Evolutionary conservation across 176 grass and related monocot species (phyloP).

Genomic region (Rhynchospora pubera): DNA sequence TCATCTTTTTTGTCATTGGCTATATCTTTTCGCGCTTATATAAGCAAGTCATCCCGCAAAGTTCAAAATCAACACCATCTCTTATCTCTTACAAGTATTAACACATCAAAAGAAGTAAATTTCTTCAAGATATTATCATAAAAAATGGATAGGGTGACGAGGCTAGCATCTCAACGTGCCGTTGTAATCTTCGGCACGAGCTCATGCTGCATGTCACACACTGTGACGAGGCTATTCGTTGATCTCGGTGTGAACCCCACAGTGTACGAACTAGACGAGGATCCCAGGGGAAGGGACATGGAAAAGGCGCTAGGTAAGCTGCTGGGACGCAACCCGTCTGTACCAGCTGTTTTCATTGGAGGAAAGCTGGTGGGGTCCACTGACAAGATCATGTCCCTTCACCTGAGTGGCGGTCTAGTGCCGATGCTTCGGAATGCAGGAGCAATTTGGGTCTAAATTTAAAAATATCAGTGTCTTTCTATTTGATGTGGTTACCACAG

Average conservation of each 20-base stretch:
- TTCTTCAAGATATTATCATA: neutral
- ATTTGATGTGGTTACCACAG: neutral
- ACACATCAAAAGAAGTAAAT: neutral
- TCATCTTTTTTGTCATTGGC: neutral
- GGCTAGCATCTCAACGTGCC: slow-evolving; percentile 52
- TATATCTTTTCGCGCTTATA: slow-evolving; percentile 23
- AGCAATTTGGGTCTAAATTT: slow-evolving; percentile 41
- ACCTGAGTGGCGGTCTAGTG: slow-evolving; percentile 41
- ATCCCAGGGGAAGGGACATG: slow-evolving; percentile 32
- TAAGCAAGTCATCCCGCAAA: slow-evolving; percentile 21
- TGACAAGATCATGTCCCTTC: slow-evolving; percentile 56
- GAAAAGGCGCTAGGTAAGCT: slow-evolving; percentile 37
- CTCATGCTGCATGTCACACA: slow-evolving; percentile 95
- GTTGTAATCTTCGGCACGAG: slow-evolving; percentile 76
- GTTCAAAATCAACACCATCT: neutral
- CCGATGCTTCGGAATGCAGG: slow-evolving; percentile 48
- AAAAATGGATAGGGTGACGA: slow-evolving; percentile 56
- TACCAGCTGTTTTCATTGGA: slow-evolving; percentile 53
- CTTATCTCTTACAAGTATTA: neutral
- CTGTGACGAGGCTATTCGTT: slow-evolving; percentile 41
- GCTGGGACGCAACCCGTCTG: slow-evolving; percentile 12
- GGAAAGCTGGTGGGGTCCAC: slow-evolving; percentile 47
- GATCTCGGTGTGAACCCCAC: slow-evolving; percentile 48
- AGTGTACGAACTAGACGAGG: slow-evolving; percentile 41
- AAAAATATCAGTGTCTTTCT: neutral